These are phyloP conservation scores for Alnus rubra DNA, from an alignment of 306 rosid genomes.

Conservation along the genomic window DNA sequence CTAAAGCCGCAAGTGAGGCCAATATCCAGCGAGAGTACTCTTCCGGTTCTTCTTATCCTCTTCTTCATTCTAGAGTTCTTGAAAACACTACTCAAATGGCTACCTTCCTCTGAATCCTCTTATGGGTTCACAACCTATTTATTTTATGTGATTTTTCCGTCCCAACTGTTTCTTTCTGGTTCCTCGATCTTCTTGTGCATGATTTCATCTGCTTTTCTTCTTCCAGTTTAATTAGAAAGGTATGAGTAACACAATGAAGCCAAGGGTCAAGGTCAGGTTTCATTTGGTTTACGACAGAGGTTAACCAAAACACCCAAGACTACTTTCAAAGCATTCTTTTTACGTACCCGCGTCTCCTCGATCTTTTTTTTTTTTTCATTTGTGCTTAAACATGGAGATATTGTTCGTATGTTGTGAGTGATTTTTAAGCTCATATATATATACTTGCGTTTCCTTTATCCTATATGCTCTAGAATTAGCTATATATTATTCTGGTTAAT, in stretches of 20 bases:
- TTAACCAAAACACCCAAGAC: conserved; percentile 10
- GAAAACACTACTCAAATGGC: neutral
- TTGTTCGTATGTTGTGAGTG: neutral
- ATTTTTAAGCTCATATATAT: conserved; percentile 16
- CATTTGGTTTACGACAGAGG: conserved; percentile 77
- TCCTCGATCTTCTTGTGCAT: conserved; percentile 4
- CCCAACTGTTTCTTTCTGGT: neutral
- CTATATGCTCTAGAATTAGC: neutral
- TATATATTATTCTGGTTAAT: neutral
- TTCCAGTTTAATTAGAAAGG: neutral
- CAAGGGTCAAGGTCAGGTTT: conserved; percentile 56
- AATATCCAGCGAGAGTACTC: conserved; percentile 14
- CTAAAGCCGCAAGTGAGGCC: conserved; percentile 14
- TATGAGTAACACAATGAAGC: conserved; percentile 80
- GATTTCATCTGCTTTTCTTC: conserved; percentile 1
- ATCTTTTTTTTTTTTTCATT: too few relatives aligned
- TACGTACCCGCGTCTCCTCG: neutral
- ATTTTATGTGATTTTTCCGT: neutral
- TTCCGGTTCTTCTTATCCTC: conserved; percentile 1
- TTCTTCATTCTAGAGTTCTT: neutral
- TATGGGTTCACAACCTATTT: neutral
- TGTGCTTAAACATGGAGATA: too few relatives aligned
- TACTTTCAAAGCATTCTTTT: neutral
- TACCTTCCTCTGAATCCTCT: neutral
- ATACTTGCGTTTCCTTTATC: too few relatives aligned